These are phyloP conservation scores for Debaryomyces subglobosus DNA, from an alignment of 1,139 yeast genomes.

Conservation along the genomic window DNA sequence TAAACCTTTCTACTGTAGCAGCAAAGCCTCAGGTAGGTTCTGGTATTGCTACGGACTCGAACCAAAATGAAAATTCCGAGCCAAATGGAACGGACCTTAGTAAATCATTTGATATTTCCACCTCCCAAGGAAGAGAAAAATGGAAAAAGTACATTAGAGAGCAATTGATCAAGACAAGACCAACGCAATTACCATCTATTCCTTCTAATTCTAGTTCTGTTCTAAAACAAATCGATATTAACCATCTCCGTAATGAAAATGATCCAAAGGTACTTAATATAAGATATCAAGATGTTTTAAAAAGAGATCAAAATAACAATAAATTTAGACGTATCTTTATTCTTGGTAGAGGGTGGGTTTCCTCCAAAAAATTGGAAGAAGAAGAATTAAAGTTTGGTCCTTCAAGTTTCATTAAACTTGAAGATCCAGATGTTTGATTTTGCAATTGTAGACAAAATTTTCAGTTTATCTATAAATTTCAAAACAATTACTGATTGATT, in stretches of 20 bases:
- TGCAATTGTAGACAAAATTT: background rate
- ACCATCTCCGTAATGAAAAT: background rate
- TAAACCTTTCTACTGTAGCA: background rate
- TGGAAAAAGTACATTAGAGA: slow-evolving; percentile 26
- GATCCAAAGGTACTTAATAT: slow-evolving; percentile 9
- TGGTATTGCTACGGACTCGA: background rate
- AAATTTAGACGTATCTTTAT: slow-evolving; percentile 49
- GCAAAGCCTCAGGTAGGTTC: background rate
- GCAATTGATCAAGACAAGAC: slow-evolving; percentile 5
- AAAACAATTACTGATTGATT: background rate
- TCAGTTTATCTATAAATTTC: background rate
- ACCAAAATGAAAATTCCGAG: background rate
- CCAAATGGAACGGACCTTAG: background rate
- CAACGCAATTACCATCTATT: background rate
- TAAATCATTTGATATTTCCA: slow-evolving; percentile 27
- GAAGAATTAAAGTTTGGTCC: slow-evolving; percentile 27
- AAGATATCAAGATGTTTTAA: slow-evolving; percentile 22
- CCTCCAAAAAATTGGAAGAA: slow-evolving; percentile 29
- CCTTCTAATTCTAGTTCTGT: background rate
- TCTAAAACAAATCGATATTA: slow-evolving; percentile 2
- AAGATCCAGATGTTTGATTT: background rate
- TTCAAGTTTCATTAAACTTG: slow-evolving; percentile 10
- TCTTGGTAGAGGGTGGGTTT: slow-evolving; percentile 59
- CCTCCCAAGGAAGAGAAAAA: slow-evolving; percentile 26
- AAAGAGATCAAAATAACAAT: slow-evolving; percentile 32